phyloP scores from a whole-genome alignment of 805 yeast genomes.

The Kodamaea restingae region DNA sequence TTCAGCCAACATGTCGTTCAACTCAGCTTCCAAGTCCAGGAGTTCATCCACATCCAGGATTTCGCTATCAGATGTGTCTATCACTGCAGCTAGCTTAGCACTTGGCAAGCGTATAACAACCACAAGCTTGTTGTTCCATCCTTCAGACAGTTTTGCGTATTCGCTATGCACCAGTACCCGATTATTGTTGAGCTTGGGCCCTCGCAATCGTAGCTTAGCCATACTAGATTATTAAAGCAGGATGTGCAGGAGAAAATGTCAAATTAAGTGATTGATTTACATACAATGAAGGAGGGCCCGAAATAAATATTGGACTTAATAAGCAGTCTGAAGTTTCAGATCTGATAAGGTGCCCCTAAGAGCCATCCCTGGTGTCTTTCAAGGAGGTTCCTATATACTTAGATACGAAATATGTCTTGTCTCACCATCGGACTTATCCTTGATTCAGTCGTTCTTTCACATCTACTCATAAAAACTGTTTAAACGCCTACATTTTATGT shows the following conservation, averaged over 20 bases:
- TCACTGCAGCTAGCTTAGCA: background rate
- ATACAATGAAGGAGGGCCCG: no score
- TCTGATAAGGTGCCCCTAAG: no score
- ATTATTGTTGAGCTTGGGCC: slow-evolving; percentile 7
- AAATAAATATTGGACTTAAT: no score
- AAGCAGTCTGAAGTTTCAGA: no score
- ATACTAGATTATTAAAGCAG: background rate
- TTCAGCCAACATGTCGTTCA: slow-evolving; percentile 5
- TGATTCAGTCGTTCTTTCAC: no score
- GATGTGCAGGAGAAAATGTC: background rate
- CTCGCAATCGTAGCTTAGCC: slow-evolving; percentile 12
- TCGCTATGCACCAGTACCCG: slow-evolving; percentile 7
- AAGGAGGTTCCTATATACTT: no score
- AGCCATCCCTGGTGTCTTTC: no score
- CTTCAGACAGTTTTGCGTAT: background rate
- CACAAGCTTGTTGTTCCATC: slow-evolving; percentile 2
- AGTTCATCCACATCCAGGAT: slow-evolving; percentile 8
- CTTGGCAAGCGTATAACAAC: background rate
- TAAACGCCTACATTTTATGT: no score
- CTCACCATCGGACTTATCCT: no score
- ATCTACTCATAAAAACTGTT: no score
- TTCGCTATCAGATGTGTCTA: slow-evolving; percentile 6
- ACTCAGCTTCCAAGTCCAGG: slow-evolving; percentile 9
- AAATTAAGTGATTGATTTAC: no score
- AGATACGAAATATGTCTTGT: no score